Percentiles rank a stretch among this genome's conserved stretches.
phyloP scores from a whole-genome alignment of 1,284 basidiomycete species.

The Serendipita sp. region DNA sequence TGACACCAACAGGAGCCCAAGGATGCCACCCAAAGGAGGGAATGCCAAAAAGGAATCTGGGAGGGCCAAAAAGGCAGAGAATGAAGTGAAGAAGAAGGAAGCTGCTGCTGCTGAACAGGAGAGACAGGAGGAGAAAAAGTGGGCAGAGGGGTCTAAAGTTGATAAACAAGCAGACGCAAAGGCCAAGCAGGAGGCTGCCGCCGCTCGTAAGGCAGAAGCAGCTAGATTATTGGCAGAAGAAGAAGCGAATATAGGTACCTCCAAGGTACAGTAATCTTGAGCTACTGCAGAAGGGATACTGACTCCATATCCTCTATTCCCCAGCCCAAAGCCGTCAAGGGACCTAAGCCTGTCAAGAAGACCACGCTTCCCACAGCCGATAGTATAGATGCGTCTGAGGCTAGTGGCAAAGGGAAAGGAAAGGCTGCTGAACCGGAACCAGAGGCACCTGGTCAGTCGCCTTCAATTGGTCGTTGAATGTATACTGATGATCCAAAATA shows the following conservation, averaged over 20 bases:
- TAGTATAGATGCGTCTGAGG: constrained; percentile 63
- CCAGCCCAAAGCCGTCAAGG: constrained; percentile 31
- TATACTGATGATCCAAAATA: neutral
- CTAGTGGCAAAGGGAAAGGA: constrained; percentile 29
- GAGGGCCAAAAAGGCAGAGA: constrained; percentile 84
- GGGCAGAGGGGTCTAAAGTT: constrained; percentile 55
- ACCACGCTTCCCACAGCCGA: constrained; percentile 36
- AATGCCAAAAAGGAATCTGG: constrained; percentile 85
- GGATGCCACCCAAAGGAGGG: constrained; percentile 64
- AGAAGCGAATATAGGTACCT: constrained; percentile 35
- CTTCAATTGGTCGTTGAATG: neutral
- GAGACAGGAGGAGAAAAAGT: constrained; percentile 62
- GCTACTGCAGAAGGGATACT: no score
- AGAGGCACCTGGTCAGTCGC: neutral
- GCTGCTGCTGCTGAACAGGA: constrained; percentile 52
- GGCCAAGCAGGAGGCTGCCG: constrained; percentile 57
- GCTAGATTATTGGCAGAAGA: constrained; percentile 73
- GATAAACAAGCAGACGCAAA: constrained; percentile 55
- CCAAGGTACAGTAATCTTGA: neutral
- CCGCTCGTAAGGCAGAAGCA: constrained; percentile 62
- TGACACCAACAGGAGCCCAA: neutral
- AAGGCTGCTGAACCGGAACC: constrained; percentile 16
- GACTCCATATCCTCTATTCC: constrained; percentile 58
- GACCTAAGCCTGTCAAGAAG: constrained; percentile 23
- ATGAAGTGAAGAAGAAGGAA: constrained; percentile 65